These are phyloP conservation scores for Sporisorium reilianum DNA, from an alignment of 1,284 basidiomycete species.

Conservation along the genomic window DNA sequence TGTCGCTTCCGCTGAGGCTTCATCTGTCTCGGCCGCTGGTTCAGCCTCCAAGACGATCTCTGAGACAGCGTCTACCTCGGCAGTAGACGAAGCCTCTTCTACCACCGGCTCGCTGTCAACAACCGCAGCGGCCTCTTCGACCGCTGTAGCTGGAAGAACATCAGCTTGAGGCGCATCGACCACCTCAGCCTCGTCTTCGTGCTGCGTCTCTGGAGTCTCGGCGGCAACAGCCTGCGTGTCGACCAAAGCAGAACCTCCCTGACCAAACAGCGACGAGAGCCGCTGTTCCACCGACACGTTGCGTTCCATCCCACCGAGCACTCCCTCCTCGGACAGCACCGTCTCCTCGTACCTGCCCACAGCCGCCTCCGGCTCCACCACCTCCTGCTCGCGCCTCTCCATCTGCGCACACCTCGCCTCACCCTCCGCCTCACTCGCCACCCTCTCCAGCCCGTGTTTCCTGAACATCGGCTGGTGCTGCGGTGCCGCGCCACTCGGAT, in stretches of 20 bases:
- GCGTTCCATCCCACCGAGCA: slow-evolving; percentile 5
- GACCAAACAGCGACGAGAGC: slow-evolving; percentile 25
- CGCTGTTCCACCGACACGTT: slow-evolving; percentile 28
- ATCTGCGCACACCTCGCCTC: slow-evolving; percentile 22
- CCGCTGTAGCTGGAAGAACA: background rate
- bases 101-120: background rate
- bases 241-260: background rate
- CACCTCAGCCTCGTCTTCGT: background rate
- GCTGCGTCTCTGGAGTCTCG: background rate
- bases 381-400: slow-evolving; percentile 9
- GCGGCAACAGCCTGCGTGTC: background rate
- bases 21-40: background rate
- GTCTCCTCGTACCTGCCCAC: slow-evolving; percentile 21
- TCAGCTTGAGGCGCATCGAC: background rate
- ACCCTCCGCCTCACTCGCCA: slow-evolving; percentile 35
- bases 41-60: background rate
- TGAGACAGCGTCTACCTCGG: background rate
- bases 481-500: background rate
- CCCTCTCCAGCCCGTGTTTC: slow-evolving; percentile 27
- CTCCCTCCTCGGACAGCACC: background rate
- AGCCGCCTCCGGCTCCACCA: slow-evolving; percentile 12
- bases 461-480: slow-evolving; percentile 3
- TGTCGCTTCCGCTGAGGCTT: background rate
- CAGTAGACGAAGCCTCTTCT: background rate
- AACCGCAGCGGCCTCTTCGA: background rate